Evolutionary conservation across 169 alveolate species (phyloP), one percentile per base, ranked within the genome.

Genomic region (Babesia divergens): DNA sequence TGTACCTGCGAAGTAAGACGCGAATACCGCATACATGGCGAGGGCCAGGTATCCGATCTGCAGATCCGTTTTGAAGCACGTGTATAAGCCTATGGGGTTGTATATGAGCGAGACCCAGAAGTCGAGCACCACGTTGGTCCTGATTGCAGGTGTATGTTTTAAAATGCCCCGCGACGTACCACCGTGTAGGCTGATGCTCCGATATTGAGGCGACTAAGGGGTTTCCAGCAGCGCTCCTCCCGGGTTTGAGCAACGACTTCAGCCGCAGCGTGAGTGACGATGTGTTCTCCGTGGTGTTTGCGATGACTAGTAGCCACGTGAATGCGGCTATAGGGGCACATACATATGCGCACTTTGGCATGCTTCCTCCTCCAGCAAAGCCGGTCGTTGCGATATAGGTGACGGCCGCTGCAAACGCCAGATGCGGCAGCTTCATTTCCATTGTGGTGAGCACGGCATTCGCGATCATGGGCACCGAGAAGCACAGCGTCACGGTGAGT

Each of bases 101-200:
- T 55, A 77, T 8, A 86, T 16, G 13, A 84, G 68, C 16, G 75
- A 52, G 22, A 83, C 44, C 79, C 85, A 84, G 29, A 90, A 54
- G 56, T 85, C 91, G 54, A 84, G 44, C 34, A 89, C 71, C 47
- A 81, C 67, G 2, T 88, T 75, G 20, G 84, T 26, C 80, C 80
- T 68, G 37, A 26, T 40, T 13, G 24, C 18, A 72, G 2, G 28
- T 53, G 14, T 43, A 62, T n/a, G 54, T 37, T 14, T 74, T 51
- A 79, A 90, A 96, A 62, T 91, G 91, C 90, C 84, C 89, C 74
- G 88, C 90, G 20, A 94, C 91, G 18, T 93, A 82, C 99, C 99
- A 98, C 7, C 98, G 93, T n/a, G 99, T 94, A 22, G 99, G 99
- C 84, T 97, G 98, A 84, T 98, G 99, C 74, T 98, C 99, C 20